Conservation (phyloP, 768 basidiomycete genomes). For the Omphalotus guepiniiformis region DNA sequence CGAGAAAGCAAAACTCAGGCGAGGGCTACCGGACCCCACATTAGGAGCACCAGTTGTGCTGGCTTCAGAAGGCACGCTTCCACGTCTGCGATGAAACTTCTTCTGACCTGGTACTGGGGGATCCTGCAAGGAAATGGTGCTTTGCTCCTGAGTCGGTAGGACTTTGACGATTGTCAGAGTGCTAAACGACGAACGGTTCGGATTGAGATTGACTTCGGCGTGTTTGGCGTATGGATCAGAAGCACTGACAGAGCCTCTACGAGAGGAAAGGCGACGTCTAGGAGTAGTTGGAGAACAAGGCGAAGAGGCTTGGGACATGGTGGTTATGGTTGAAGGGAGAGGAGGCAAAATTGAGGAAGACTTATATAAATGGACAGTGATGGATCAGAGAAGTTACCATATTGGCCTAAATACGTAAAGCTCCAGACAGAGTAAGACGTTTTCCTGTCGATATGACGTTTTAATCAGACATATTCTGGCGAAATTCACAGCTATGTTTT, state of each 20-base stretch:
- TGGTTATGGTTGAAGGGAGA: conserved; percentile 8
- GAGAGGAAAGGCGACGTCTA: conserved; percentile 39
- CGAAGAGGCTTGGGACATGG: no score
- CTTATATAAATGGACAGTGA: neutral
- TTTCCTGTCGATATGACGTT: no score
- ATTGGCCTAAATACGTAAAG: no score
- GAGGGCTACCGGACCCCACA: conserved; percentile 17
- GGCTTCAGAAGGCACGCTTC: conserved; percentile 22
- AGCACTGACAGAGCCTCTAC: conserved; percentile 68
- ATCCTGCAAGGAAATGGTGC: conserved; percentile 23
- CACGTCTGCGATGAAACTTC: conserved; percentile 26
- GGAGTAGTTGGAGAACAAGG: conserved; percentile 6
- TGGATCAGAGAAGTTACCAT: no score
- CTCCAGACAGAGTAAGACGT: no score
- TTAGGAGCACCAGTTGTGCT: conserved; percentile 21
- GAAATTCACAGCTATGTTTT: no score
- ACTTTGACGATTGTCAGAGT: conserved; percentile 76
- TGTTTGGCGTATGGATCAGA: conserved; percentile 65
- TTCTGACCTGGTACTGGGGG: conserved; percentile 29
- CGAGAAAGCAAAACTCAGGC: conserved; percentile 63
- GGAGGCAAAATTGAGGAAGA: conserved; percentile 1
- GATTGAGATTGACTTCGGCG: conserved; percentile 46
- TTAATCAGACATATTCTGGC: no score
- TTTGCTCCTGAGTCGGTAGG: conserved; percentile 20
- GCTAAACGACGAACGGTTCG: conserved; percentile 52